phyloP scores from a whole-genome alignment of 2,329 filamentous ascomycete species.

The Ilyonectria mors-panacis region DNA sequence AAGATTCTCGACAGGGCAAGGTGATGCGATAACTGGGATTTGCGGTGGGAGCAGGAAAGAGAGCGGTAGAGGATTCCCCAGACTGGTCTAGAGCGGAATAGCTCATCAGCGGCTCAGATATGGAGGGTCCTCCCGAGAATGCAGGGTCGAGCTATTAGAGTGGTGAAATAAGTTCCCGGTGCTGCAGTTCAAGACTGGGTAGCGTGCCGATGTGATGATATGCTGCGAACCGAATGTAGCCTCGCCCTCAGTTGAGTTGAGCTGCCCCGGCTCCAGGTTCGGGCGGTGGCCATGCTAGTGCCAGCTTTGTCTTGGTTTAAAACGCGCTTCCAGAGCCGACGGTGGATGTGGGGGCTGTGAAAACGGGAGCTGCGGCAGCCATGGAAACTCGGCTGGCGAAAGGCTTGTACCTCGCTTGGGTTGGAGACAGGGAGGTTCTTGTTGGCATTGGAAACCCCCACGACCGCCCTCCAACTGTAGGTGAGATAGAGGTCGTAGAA shows the following conservation, averaged over 20 bases:
- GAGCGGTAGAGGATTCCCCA: slow-evolving; percentile 6
- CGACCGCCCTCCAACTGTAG: neutral
- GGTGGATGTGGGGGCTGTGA: slow-evolving; percentile 17
- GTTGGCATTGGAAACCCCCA: neutral
- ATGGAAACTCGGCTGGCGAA: slow-evolving; percentile 1
- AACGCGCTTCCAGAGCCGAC: slow-evolving; percentile 33
- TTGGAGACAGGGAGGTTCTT: neutral
- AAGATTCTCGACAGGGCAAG: neutral
- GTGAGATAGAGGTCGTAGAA: neutral
- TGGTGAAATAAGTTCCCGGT: slow-evolving; percentile 29
- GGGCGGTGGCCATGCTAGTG: slow-evolving; percentile 24
- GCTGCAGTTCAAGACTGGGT: slow-evolving; percentile 5
- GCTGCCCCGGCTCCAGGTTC: slow-evolving; percentile 12
- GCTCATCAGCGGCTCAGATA: slow-evolving; percentile 10
- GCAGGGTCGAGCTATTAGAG: slow-evolving; percentile 15
- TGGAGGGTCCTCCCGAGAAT: slow-evolving; percentile 24
- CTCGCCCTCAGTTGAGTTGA: slow-evolving; percentile 6
- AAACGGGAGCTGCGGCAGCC: slow-evolving; percentile 2
- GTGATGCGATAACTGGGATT: neutral
- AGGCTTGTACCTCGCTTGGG: neutral
- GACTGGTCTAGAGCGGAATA: slow-evolving; percentile 12
- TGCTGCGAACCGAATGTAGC: slow-evolving; percentile 6
- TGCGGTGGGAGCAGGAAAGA: slow-evolving; percentile 7
- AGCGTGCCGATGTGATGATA: slow-evolving; percentile 12
- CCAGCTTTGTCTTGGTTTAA: slow-evolving; percentile 38